Percentiles rank a stretch among this genome's conserved stretches.
Conservation (phyloP, 1,284 basidiomycete species). For the Sporisorium graminicola region DNA sequence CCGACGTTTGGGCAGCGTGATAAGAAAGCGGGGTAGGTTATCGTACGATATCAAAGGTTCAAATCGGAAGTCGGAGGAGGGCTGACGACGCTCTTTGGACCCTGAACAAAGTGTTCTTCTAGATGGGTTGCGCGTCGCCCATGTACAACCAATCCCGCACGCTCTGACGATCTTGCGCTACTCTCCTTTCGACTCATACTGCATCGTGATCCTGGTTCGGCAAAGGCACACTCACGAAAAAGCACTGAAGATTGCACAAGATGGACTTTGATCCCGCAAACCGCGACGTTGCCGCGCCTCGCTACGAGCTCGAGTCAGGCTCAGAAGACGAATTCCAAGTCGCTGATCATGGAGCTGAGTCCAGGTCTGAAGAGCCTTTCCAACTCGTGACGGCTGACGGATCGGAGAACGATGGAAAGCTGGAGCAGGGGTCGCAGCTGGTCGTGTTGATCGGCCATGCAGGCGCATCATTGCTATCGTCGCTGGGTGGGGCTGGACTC, state of each 20-base stretch:
- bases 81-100: constrained; percentile 32
- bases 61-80: constrained; percentile 4
- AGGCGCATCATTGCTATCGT: constrained; percentile 18
- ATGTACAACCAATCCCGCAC: background rate
- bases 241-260: background rate
- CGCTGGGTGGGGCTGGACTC: constrained; percentile 9
- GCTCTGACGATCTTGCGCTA: background rate
- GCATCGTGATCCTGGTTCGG: background rate
- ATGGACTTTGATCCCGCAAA: constrained; percentile 48
- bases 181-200: background rate
- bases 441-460: constrained; percentile 27
- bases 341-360: background rate
- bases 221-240: too few species aligned
- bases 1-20: constrained; percentile 12
- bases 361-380: constrained; percentile 8
- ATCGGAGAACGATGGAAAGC: background rate
- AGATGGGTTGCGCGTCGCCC: constrained; percentile 8
- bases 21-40: background rate
- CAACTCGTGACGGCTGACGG: background rate
- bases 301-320: constrained; percentile 47
- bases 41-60: constrained; percentile 6
- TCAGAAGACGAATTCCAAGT: constrained; percentile 36
- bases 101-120: constrained; percentile 16
- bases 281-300: constrained; percentile 30
- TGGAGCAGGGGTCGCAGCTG: constrained; percentile 11